Percentiles rank a stretch among this genome's conserved stretches.
Conservation (phyloP, 106 monocot species). For the Ottelia alismoides region DNA sequence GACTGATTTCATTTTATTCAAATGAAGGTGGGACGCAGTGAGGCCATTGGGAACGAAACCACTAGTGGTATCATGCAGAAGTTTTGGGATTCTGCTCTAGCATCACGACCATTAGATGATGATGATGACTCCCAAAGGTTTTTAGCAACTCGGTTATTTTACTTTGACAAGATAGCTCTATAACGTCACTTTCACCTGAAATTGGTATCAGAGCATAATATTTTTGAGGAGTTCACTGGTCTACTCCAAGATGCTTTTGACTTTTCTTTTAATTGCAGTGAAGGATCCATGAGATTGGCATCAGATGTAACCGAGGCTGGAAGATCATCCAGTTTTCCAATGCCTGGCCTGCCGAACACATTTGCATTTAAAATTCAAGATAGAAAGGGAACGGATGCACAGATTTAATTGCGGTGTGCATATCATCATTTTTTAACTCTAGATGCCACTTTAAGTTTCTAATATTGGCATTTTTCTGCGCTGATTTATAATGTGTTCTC, state of each 20-base stretch:
- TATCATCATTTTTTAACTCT: background rate
- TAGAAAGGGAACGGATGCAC: conserved; percentile 69
- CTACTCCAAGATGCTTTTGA: background rate
- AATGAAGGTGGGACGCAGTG: conserved; percentile 58
- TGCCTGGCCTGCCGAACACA: conserved; percentile 25
- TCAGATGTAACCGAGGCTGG: conserved; percentile 54
- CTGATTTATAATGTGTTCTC: background rate
- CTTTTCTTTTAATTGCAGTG: conserved; percentile 23
- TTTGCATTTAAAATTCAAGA: conserved; percentile 84
- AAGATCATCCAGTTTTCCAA: conserved; percentile 29
- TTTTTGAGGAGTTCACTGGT: background rate
- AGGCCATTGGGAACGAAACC: conserved; percentile 49
- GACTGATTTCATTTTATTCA: background rate
- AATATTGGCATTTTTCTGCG: background rate
- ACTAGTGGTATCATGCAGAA: conserved; percentile 77
- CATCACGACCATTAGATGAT: conserved; percentile 51
- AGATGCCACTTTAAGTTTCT: background rate
- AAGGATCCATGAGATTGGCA: conserved; percentile 41
- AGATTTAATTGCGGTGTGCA: conserved; percentile 79
- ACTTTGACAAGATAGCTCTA: background rate
- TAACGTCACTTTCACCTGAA: background rate
- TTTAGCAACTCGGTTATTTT: background rate
- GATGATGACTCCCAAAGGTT: conserved; percentile 63
- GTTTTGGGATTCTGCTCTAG: conserved; percentile 94
- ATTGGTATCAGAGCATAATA: background rate